These are phyloP conservation scores for Desmodesmus armatus DNA, from an alignment of 139 green algal species.

Conservation along the genomic window DNA sequence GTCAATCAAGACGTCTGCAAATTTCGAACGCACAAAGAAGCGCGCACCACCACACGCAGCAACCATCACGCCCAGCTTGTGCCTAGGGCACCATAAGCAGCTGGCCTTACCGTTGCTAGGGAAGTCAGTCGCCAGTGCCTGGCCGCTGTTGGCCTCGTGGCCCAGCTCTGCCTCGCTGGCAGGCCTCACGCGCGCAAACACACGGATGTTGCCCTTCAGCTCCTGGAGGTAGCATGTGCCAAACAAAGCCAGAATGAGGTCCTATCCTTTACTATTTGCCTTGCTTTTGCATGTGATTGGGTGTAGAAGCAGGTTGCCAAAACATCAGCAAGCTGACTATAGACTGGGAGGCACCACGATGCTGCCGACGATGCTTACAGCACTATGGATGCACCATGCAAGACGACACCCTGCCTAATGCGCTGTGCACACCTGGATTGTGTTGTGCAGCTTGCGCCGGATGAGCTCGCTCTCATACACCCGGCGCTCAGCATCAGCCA, in stretches of 20 bases:
- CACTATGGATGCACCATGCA: background rate
- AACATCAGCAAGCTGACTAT: background rate
- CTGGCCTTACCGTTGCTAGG: constrained; percentile 40
- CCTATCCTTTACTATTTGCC: background rate
- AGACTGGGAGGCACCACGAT: background rate
- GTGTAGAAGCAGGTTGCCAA: background rate
- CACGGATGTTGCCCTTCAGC: constrained; percentile 95
- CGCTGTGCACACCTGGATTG: constrained; percentile 72
- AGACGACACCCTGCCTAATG: background rate
- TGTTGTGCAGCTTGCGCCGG: constrained; percentile 91
- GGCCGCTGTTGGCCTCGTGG: constrained; percentile 32
- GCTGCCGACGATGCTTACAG: background rate
- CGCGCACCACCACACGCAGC: no score
- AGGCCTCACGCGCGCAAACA: constrained; percentile 92
- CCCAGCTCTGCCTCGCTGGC: constrained; percentile 49
- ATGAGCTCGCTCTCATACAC: constrained; percentile 79
- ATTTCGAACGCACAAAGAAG: no score
- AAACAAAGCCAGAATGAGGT: no score
- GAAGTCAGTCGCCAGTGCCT: constrained; percentile 40
- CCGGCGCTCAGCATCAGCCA: constrained; percentile 66
- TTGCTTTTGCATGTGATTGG: background rate
- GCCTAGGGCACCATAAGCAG: background rate
- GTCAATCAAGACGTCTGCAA: no score
- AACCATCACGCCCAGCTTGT: no score
- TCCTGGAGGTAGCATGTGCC: constrained; percentile 83